Conservation (phyloP, 768 basidiomycete species). For the Amanita pallidorosea region DNA sequence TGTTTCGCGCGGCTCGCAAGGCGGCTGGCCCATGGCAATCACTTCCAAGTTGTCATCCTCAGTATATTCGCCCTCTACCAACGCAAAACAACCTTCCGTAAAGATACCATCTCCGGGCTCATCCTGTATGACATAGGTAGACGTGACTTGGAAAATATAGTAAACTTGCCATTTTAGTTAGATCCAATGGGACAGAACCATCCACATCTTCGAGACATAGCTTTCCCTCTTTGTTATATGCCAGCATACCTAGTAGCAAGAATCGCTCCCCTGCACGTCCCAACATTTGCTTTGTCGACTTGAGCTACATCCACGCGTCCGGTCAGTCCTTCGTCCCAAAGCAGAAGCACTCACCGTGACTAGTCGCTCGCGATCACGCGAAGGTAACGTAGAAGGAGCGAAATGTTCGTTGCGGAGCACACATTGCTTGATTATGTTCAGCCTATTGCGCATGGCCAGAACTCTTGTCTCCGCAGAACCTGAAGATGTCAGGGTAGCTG, state of each 20-base stretch:
- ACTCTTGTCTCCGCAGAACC: constrained; percentile 80
- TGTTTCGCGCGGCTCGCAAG: constrained; percentile 80
- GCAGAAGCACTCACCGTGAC: constrained; percentile 55
- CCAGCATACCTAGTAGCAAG: constrained; percentile 86
- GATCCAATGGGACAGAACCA: constrained; percentile 80
- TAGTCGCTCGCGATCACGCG: constrained; percentile 75
- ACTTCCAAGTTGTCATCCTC: constrained; percentile 84
- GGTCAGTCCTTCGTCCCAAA: neutral
- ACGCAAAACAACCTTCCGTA: constrained; percentile 90
- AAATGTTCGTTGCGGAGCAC: constrained; percentile 96
- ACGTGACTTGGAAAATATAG: neutral
- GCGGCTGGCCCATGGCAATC: constrained; percentile 93
- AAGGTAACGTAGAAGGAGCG: constrained; percentile 88
- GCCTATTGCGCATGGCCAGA: constrained; percentile 68
- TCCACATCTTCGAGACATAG: constrained; percentile 91
- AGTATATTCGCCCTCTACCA: constrained; percentile 95
- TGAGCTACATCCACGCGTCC: constrained; percentile 43
- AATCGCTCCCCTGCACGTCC: constrained; percentile 87
- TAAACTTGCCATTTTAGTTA: constrained; percentile 66
- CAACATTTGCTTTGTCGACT: constrained; percentile 91
- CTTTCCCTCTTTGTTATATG: constrained; percentile 82
- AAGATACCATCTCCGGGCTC: constrained; percentile 93
- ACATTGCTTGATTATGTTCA: constrained; percentile 88
- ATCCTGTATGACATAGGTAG: constrained; percentile 30
- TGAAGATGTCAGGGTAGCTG: constrained; percentile 53